Evolutionary conservation across 176 grass and related monocot species (phyloP).

Genomic region (Aechmea fasciata): DNA sequence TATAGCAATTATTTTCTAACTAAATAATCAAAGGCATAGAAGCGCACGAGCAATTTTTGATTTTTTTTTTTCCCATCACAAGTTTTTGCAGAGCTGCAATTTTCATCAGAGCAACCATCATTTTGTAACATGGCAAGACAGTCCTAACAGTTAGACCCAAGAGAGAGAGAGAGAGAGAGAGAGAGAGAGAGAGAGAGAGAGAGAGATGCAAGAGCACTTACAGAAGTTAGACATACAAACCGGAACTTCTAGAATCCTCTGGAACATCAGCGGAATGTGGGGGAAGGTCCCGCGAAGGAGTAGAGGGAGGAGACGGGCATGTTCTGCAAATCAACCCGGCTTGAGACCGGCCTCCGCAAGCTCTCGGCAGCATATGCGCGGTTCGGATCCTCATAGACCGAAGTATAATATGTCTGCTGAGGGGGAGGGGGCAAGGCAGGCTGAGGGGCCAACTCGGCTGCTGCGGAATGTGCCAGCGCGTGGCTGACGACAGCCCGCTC

Average conservation of each 20-base stretch:
- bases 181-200: no score
- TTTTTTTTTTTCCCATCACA: no score
- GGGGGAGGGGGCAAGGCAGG: constrained; percentile 1
- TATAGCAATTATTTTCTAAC: no score
- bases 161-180: no score
- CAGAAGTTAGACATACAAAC: not conserved
- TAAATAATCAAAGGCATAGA: no score
- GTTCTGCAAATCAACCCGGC: constrained; percentile 16
- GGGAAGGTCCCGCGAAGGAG: constrained; percentile 30
- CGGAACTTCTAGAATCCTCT: not conserved
- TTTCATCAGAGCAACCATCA: no score
- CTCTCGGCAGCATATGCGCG: constrained; percentile 31
- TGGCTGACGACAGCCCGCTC: not conserved
- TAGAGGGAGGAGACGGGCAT: constrained; percentile 35
- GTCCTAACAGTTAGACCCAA: no score
- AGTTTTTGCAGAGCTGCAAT: no score
- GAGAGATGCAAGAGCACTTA: no score
- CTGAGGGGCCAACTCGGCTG: not conserved
- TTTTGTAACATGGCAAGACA: no score
- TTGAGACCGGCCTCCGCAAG: constrained; percentile 9
- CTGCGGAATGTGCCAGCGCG: not conserved
- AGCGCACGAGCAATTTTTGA: no score
- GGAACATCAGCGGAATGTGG: constrained; percentile 30
- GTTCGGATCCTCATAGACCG: constrained; percentile 23
- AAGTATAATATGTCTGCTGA: constrained; percentile 3